Conservation (phyloP, 768 basidiomycete species). For the Suillus weaverae region DNA sequence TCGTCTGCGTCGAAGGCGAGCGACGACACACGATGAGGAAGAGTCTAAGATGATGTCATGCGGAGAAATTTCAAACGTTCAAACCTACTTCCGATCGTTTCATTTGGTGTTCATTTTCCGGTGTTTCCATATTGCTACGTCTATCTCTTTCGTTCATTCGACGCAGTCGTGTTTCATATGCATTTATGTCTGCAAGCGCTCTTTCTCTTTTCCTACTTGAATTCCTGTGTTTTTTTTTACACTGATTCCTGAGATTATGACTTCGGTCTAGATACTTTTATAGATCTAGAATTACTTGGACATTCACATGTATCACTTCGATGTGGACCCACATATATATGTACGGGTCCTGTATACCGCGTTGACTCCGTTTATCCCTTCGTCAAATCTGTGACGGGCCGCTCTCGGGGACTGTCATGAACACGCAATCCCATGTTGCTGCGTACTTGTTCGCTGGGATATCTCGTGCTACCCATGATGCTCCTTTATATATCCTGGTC, state of each 20-base stretch:
- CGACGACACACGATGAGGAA: constrained; percentile 29
- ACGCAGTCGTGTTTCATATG: not conserved
- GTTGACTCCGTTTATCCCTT: not conserved
- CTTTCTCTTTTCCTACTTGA: not conserved
- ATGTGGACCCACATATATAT: not conserved
- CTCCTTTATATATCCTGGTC: not conserved
- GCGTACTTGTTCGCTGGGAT: not conserved
- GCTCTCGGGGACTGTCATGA: not conserved
- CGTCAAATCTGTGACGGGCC: not conserved
- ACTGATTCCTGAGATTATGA: not conserved
- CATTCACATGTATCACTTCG: constrained; percentile 1
- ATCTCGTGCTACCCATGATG: not conserved
- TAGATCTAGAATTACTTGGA: not conserved
- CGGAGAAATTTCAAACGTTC: not conserved
- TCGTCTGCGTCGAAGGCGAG: constrained; percentile 35
- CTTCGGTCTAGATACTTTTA: not conserved
- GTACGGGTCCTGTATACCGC: not conserved
- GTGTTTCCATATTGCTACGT: not conserved
- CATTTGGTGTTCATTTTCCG: too few species aligned
- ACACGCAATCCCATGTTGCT: not conserved
- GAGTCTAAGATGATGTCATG: constrained; percentile 7
- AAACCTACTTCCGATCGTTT: not conserved
- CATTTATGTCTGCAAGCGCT: not conserved
- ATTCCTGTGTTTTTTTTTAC: not conserved
- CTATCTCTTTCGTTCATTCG: not conserved